phyloP scores from a whole-genome alignment of 2,329 filamentous ascomycete species.

The Davidsoniella eucalypti region DNA sequence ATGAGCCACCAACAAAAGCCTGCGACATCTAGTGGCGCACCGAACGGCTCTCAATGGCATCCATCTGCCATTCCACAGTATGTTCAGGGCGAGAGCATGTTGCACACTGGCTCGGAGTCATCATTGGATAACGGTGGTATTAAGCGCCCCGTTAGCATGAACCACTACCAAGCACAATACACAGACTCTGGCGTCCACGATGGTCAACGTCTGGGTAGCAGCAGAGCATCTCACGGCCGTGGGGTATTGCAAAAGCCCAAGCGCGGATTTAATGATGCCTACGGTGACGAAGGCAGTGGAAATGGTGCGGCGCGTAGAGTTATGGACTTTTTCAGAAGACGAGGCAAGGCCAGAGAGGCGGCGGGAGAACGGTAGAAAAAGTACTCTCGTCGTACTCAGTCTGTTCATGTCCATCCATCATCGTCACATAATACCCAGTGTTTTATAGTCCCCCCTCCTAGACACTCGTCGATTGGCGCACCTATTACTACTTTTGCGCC shows the following conservation, averaged over 20 bases:
- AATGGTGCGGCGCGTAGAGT: slow-evolving; percentile 78
- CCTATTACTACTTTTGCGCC: too few species aligned
- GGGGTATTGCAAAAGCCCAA: slow-evolving; percentile 70
- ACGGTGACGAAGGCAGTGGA: slow-evolving; percentile 59
- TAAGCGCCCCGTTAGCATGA: slow-evolving; percentile 18
- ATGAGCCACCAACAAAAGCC: slow-evolving; percentile 2
- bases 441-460: too few species aligned
- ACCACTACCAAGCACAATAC: slow-evolving; percentile 28
- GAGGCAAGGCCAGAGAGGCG: slow-evolving; percentile 45
- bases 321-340: slow-evolving; percentile 93
- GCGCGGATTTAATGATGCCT: slow-evolving; percentile 66
- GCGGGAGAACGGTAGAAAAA: slow-evolving; percentile 12
- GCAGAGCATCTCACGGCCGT: slow-evolving; percentile 17
- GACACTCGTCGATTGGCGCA: too few species aligned
- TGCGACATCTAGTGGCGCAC: slow-evolving; percentile 9
- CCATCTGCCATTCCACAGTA: slow-evolving; percentile 27
- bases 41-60: slow-evolving; percentile 12
- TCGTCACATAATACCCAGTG: too few species aligned
- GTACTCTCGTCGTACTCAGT: slow-evolving; percentile 10
- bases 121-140: slow-evolving; percentile 27
- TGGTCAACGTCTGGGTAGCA: slow-evolving; percentile 22
- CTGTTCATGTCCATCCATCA: slow-evolving; percentile 4
- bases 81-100: slow-evolving; percentile 27
- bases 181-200: slow-evolving; percentile 26
- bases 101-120: slow-evolving; percentile 37